Evolutionary conservation across 306 rosid species (phyloP).

Genomic region (Sphenostylis stenocarpa): DNA sequence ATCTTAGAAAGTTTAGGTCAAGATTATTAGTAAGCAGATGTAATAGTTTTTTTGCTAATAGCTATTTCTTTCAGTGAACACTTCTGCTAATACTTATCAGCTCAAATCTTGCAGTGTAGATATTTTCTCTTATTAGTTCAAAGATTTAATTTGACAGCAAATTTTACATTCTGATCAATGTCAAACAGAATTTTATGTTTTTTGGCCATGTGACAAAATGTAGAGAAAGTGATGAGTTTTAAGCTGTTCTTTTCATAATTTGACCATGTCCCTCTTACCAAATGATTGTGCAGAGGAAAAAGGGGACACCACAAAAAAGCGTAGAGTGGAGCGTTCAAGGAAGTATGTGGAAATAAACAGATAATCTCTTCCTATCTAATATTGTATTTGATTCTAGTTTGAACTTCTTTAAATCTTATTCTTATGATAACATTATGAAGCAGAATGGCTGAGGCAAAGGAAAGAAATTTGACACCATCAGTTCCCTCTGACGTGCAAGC

Average conservation of each 20-base stretch:
- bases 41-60: neutral
- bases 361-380: neutral
- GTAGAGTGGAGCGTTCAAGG: constrained; percentile 92
- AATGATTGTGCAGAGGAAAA: constrained; percentile 67
- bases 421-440: constrained; percentile 32
- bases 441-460: constrained; percentile 99
- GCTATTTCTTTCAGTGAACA: neutral
- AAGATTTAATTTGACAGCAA: constrained; percentile 10
- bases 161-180: neutral
- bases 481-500: constrained; percentile 89
- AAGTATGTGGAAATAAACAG: constrained; percentile 56
- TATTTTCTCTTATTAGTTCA: neutral
- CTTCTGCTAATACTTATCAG: neutral
- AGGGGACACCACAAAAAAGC: constrained; percentile 84
- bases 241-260: neutral
- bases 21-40: neutral
- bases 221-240: neutral
- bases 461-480: constrained; percentile 73
- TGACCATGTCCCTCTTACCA: constrained; percentile 26
- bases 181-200: neutral
- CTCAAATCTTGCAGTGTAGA: neutral
- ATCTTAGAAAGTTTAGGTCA: neutral
- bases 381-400: neutral
- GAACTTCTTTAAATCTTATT: neutral
- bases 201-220: neutral